Base-by-base conservation (phyloP, 148 eudicot species). In the Simmondsia chinensis region DNA sequence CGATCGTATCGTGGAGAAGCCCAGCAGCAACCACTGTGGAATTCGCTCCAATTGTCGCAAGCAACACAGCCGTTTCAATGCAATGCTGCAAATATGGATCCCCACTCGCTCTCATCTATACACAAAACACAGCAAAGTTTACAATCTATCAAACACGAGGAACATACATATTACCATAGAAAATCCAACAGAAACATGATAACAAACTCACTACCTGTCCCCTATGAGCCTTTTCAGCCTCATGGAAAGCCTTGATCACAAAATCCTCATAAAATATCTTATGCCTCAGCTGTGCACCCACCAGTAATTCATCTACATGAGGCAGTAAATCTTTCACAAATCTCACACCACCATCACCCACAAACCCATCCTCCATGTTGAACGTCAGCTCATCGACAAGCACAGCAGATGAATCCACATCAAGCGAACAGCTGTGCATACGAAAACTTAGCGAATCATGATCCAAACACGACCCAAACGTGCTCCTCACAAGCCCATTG, bases 41-140 rank as follows among this genome's bases (percentile, higher is more conserved):
- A 48, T 77, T 77, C 0, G 94, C 94, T 30, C 99, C 99, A 20
- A 91, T 75, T 15, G 54, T 46, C 23, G 99, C 99, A 15, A 91
- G 73, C 50, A 75, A 56, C 50, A 76, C 73, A 0, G 99, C 99
- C 0, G 99, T 91, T 48, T 91, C 99, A 43, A 91, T 79, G 47
- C 96, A 91, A 62, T 91, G 99, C 49, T 86, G 83, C 60, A 91
- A 60, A 53, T 91, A 91, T 39, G 88, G 86, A 76, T 86, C 89
- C 16, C 99, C 99, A 68, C 86, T 85, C 7, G 77, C 94, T 46
- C 95, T 71, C 58, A 71, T 65, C 95, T 91, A 32, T 61, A 64
- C 69, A 13, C 51, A 37, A 22, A 39, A 48, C n/a, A 60, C 21
- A 20, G 9, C 5, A 28, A 5, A 28, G 5, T 28, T 5, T 9